Conservation (phyloP, 169 alveolate genomes). For the Plasmodium berghei region DNA sequence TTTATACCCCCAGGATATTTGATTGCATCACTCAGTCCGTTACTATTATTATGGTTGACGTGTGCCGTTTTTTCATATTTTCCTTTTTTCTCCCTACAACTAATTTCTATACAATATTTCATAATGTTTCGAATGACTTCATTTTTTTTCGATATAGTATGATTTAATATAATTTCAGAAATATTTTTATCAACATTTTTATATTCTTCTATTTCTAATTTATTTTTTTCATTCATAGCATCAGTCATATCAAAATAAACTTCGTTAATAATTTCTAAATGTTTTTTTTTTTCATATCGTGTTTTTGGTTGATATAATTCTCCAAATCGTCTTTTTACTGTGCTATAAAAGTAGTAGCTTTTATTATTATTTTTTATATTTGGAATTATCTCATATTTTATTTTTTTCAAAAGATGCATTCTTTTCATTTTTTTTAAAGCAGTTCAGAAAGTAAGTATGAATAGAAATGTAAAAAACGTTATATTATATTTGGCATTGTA, state of each 20-base stretch:
- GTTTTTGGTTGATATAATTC: constrained; percentile 63
- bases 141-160: constrained; percentile 47
- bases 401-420: background rate
- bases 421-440: background rate
- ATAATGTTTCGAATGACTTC: constrained; percentile 35
- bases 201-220: constrained; percentile 56
- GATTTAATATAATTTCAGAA: constrained; percentile 44
- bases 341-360: constrained; percentile 1
- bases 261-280: constrained; percentile 52
- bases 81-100: constrained; percentile 4
- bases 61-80: background rate
- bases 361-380: constrained; percentile 12
- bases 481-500: too few relatives aligned
- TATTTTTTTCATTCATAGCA: constrained; percentile 62
- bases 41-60: background rate
- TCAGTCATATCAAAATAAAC: constrained; percentile 71
- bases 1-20: background rate
- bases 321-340: constrained; percentile 50
- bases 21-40: background rate
- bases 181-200: constrained; percentile 36
- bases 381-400: background rate
- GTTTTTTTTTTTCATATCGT: constrained; percentile 45
- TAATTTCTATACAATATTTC: constrained; percentile 60
- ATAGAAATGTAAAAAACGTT: too few relatives aligned
- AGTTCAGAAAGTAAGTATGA: too few relatives aligned